A percentile compares a stretch with the other conserved stretches of the same genome.
These are phyloP conservation scores for Didymosphaeria variabile DNA, from an alignment of 2,329 filamentous ascomycete species.

Conservation along the genomic window DNA sequence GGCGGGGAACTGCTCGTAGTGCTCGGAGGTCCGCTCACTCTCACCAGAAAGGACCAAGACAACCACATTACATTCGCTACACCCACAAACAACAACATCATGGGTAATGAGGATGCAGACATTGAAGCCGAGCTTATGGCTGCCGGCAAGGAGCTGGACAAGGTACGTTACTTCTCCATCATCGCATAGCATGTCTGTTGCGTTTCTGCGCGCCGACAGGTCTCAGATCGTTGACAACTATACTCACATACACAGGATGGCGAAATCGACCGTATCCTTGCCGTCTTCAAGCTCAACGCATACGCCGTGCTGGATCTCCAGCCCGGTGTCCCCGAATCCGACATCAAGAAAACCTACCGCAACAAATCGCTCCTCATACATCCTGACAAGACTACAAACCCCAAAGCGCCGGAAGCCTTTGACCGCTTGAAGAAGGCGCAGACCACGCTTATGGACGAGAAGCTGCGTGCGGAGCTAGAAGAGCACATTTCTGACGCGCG, in stretches of 20 bases:
- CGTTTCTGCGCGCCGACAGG: not conserved
- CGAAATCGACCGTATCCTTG: constrained; percentile 93
- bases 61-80: constrained; percentile 6
- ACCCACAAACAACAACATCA: constrained; percentile 34
- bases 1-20: constrained; percentile 12
- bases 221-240: not conserved
- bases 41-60: not conserved
- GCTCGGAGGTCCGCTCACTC: constrained; percentile 12
- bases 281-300: constrained; percentile 83
- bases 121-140: constrained; percentile 78
- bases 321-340: constrained; percentile 91
- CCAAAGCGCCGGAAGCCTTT: constrained; percentile 90
- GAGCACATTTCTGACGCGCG: constrained; percentile 96
- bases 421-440: constrained; percentile 97
- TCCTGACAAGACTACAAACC: constrained; percentile 95
- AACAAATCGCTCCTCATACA: constrained; percentile 99
- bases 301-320: constrained; percentile 96
- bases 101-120: constrained; percentile 62
- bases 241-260: constrained; percentile 70
- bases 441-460: constrained; percentile 90
- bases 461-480: constrained; percentile 84
- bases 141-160: constrained; percentile 90
- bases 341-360: constrained; percentile 94
- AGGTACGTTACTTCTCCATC: constrained; percentile 60
- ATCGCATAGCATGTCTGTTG: not conserved